Evolutionary conservation across 2,329 filamentous ascomycete species (phyloP), one percentile per base, ranked within the genome.

Genomic region (Laburnicola sp.): DNA sequence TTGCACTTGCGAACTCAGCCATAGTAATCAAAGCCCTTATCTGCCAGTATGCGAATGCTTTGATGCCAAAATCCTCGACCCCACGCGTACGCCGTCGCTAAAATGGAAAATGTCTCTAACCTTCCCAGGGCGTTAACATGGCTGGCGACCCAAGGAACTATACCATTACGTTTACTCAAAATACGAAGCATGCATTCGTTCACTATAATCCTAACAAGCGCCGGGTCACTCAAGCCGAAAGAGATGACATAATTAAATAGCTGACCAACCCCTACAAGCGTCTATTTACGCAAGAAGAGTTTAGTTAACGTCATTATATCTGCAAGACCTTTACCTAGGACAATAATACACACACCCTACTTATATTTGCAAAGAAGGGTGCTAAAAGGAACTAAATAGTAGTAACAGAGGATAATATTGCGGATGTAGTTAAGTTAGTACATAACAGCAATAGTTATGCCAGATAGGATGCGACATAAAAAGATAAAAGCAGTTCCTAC

Each of bases 401-500:
- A 10, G 30, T 48, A 3, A 41, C 45, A 4, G 37, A 40, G 26
- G 45, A 41, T 27, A 41, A 4, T 30, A 48, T 48, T 32, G 27
- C 21, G 6, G 36, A 34, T 23, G 37, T 48, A 4, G 36, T 48
- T 1, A 35, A 48, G 25, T 34, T 31, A 27, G 36, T 48, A 3
- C 45, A 48, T 48, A 40, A 22, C 7, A 41, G 28, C 27, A 48
- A 48, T 34, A 27, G 45, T 26, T 26, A 48, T 41, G 45, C 45
- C 23, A 23, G 45, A 16, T 48, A 27, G 45, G 45, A 48, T 48
- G 37, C 45, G 6, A 48, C 45, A n/a, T 48, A 35, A 35, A 40
- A 48, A 27, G 37, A 48, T 10, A 48, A 40, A 48, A 48, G 22
- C 45, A 48, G 6, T 16, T 48, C 36, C 32, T 48, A 48, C 26